Percentiles rank a stretch among this genome's conserved stretches.
These are phyloP conservation scores for Aspergillus saccharolyticus DNA, from an alignment of 495 filamentous ascomycete genomes.

Conservation along the genomic window DNA sequence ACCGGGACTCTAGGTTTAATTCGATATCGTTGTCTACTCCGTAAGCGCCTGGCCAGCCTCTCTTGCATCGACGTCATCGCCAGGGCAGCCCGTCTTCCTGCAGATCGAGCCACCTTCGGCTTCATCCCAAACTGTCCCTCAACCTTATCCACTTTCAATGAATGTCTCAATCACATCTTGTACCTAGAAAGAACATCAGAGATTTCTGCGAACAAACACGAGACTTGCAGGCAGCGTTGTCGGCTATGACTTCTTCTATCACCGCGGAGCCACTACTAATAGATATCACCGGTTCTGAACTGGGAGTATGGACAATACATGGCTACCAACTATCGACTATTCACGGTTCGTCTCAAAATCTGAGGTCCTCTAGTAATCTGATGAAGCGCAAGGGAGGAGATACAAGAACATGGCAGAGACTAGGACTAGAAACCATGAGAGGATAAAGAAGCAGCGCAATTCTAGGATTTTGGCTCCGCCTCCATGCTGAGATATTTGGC, in stretches of 20 bases:
- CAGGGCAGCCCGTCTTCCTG: not conserved
- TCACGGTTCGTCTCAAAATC: too few relatives aligned
- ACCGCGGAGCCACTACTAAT: too few relatives aligned
- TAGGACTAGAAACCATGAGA: conserved; percentile 4
- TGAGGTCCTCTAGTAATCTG: not conserved
- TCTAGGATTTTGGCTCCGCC: conserved; percentile 14
- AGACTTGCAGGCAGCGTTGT: not conserved
- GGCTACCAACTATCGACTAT: not conserved
- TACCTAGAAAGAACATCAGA: too few relatives aligned
- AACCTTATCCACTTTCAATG: too few relatives aligned
- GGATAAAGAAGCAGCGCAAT: not conserved
- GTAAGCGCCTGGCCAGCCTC: not conserved
- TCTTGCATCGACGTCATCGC: not conserved
- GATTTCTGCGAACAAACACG: too few relatives aligned
- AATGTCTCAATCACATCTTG: too few relatives aligned
- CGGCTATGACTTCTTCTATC: not conserved
- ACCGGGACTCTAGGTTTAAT: too few relatives aligned
- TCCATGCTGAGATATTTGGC: conserved; percentile 58
- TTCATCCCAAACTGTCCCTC: not conserved
- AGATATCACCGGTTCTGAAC: too few relatives aligned
- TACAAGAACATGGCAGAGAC: not conserved
- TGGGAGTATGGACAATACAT: not conserved
- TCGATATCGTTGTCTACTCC: too few relatives aligned
- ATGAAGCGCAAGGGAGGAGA: not conserved
- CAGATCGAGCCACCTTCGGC: not conserved